phyloP scores from a whole-genome alignment of 75 land plant species.

The Pinus taeda region DNA sequence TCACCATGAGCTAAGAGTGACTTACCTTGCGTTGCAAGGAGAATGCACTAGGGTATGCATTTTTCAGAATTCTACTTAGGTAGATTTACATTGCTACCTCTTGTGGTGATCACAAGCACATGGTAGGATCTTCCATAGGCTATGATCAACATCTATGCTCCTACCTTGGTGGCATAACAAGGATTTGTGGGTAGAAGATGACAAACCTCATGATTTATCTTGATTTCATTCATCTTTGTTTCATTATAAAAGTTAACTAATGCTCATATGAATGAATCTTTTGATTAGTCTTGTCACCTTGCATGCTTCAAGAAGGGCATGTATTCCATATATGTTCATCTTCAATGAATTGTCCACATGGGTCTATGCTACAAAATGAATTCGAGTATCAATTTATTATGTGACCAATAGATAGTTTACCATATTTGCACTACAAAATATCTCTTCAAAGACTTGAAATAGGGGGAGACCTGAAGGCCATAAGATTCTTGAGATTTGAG shows the following conservation, averaged over 20 bases:
- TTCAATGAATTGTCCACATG: slow-evolving; percentile 28
- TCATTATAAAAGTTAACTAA: slow-evolving; percentile 8
- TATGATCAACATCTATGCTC: neutral
- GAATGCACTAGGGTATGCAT: too few species aligned
- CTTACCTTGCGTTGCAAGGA: slow-evolving; percentile 13
- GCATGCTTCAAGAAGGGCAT: slow-evolving; percentile 23
- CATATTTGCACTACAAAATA: slow-evolving; percentile 23
- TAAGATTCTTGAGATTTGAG: slow-evolving; percentile 25
- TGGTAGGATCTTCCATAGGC: slow-evolving; percentile 17
- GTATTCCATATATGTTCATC: slow-evolving; percentile 18
- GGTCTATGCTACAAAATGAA: slow-evolving; percentile 31
- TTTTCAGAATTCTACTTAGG: slow-evolving; percentile 18
- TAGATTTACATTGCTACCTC: slow-evolving; percentile 19
- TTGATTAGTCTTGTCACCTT: slow-evolving; percentile 13
- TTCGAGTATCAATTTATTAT: slow-evolving; percentile 19
- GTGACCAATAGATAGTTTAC: slow-evolving; percentile 26
- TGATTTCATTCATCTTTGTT: slow-evolving; percentile 21
- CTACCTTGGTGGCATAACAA: slow-evolving; percentile 18
- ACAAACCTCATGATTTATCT: slow-evolving; percentile 20
- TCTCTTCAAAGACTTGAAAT: slow-evolving; percentile 29
- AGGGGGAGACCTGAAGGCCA: slow-evolving; percentile 9
- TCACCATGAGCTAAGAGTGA: slow-evolving; percentile 31
- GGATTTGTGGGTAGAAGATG: slow-evolving; percentile 11
- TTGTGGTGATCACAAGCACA: slow-evolving; percentile 13
- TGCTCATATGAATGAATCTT: slow-evolving; percentile 23